Evolutionary conservation across 805 yeast genomes (phyloP).

Genomic region (Ogataea siamensis): DNA sequence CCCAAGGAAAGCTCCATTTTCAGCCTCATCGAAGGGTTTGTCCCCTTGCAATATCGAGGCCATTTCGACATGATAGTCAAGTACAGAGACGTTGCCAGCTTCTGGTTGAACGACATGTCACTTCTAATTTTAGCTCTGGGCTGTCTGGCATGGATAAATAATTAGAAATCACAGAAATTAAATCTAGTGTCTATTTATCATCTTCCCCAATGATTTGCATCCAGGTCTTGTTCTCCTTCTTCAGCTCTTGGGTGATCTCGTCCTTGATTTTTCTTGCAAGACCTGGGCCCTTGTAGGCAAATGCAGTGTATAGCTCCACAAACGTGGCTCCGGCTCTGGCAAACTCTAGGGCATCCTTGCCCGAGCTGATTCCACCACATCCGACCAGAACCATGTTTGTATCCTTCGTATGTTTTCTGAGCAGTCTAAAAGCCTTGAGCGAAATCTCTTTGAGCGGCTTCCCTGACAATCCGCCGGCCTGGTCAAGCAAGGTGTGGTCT

Average conservation of each 20-base stretch:
- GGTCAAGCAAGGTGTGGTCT: conserved; percentile 41
- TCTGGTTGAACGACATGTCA: conserved; percentile 28
- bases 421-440: conserved; percentile 62
- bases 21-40: conserved; percentile 22
- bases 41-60: conserved; percentile 21
- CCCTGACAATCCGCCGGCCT: conserved; percentile 92
- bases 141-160: conserved; percentile 14
- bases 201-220: conserved; percentile 70
- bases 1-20: conserved; percentile 19
- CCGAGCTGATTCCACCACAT: conserved; percentile 90
- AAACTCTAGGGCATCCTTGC: conserved; percentile 86
- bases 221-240: conserved; percentile 82
- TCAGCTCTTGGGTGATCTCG: conserved; percentile 58
- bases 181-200: conserved; percentile 24
- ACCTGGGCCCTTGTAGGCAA: conserved; percentile 93
- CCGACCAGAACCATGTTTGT: conserved; percentile 77
- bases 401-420: conserved; percentile 76
- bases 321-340: conserved; percentile 94
- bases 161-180: conserved; percentile 3
- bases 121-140: conserved; percentile 30
- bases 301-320: conserved; percentile 82
- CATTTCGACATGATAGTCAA: conserved; percentile 19
- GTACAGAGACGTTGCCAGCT: conserved; percentile 28
- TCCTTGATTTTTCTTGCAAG: conserved; percentile 59
- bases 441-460: conserved; percentile 81